These are phyloP conservation scores for Wickerhamiella kurtzmanii DNA, from an alignment of 805 yeast genomes.

Conservation along the genomic window DNA sequence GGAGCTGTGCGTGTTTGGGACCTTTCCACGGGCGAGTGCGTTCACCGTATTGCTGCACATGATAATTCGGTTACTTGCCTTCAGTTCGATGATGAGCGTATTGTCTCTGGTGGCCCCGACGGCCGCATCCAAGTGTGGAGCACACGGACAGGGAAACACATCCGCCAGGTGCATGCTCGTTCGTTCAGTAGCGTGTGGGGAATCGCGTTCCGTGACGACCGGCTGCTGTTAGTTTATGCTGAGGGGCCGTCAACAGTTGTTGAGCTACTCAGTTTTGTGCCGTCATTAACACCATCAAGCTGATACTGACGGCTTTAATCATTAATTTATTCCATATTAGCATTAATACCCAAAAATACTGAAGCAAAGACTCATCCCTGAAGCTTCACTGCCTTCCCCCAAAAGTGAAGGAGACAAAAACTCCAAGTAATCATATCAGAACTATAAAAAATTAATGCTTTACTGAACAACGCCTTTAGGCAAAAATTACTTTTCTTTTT, in stretches of 20 bases:
- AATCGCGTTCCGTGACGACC: conserved; percentile 29
- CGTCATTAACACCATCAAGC: conserved; percentile 4
- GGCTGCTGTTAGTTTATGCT: conserved; percentile 26
- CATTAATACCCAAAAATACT: neutral
- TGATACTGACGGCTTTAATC: neutral
- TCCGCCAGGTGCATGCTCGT: conserved; percentile 25
- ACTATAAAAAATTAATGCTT: too few relatives aligned
- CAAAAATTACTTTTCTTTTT: too few relatives aligned
- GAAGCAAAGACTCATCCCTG: neutral
- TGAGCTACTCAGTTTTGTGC: conserved; percentile 27
- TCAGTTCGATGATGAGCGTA: conserved; percentile 28
- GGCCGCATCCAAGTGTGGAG: conserved; percentile 33
- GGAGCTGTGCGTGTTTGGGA: conserved; percentile 80
- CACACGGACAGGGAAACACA: conserved; percentile 26
- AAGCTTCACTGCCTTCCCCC: neutral
- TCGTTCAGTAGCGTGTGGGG: conserved; percentile 30
- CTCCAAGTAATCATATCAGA: too few relatives aligned
- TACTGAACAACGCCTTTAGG: too few relatives aligned
- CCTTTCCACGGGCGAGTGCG: conserved; percentile 63
- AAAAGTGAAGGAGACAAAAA: too few relatives aligned
- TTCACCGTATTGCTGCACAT: conserved; percentile 42
- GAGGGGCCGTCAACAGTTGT: conserved; percentile 18
- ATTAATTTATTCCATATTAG: neutral
- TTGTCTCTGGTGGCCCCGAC: conserved; percentile 32
- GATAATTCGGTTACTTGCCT: conserved; percentile 32